A percentile compares a stretch with the other conserved stretches of the same genome.
Conservation (phyloP, 2,329 filamentous ascomycete species). For the Pseudophaeomoniella oleicola region DNA sequence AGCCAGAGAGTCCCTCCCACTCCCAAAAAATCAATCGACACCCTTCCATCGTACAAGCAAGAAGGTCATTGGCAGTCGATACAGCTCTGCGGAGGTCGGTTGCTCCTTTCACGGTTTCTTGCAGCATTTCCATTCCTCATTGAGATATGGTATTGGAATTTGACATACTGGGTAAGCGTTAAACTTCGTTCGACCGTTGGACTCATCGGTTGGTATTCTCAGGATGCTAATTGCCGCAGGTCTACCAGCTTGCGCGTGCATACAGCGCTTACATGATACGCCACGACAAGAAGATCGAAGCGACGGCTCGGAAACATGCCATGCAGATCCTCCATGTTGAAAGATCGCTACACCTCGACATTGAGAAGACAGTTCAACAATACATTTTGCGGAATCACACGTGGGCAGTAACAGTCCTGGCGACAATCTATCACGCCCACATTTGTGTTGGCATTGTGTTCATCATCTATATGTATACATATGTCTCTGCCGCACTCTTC, state of each 20-base stretch:
- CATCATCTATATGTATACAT: slow-evolving; percentile 34
- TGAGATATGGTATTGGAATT: slow-evolving; percentile 19
- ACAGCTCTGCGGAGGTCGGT: background rate
- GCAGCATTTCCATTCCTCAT: slow-evolving; percentile 16
- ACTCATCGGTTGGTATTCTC: background rate
- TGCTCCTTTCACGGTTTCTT: slow-evolving; percentile 6
- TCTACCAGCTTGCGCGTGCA: slow-evolving; percentile 31
- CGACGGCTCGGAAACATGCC: slow-evolving; percentile 24
- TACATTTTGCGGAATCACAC: slow-evolving; percentile 22
- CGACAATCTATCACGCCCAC: slow-evolving; percentile 31
- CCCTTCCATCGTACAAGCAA: background rate
- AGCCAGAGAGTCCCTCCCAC: background rate
- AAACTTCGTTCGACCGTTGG: slow-evolving; percentile 1
- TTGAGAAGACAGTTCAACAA: slow-evolving; percentile 26
- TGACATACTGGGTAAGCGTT: slow-evolving; percentile 17
- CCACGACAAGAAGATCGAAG: slow-evolving; percentile 23
- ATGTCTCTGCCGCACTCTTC: slow-evolving; percentile 23
- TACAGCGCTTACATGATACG: slow-evolving; percentile 26
- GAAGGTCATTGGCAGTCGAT: background rate
- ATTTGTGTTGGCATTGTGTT: slow-evolving; percentile 32
- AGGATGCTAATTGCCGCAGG: slow-evolving; percentile 6
- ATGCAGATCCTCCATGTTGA: slow-evolving; percentile 26
- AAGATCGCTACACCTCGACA: slow-evolving; percentile 19
- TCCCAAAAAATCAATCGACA: background rate
- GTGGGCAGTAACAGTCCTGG: slow-evolving; percentile 25